Percentiles rank a stretch among this genome's conserved stretches.
These are phyloP conservation scores for Lepidium africanum DNA, from an alignment of 345 rosid species.

Conservation along the genomic window DNA sequence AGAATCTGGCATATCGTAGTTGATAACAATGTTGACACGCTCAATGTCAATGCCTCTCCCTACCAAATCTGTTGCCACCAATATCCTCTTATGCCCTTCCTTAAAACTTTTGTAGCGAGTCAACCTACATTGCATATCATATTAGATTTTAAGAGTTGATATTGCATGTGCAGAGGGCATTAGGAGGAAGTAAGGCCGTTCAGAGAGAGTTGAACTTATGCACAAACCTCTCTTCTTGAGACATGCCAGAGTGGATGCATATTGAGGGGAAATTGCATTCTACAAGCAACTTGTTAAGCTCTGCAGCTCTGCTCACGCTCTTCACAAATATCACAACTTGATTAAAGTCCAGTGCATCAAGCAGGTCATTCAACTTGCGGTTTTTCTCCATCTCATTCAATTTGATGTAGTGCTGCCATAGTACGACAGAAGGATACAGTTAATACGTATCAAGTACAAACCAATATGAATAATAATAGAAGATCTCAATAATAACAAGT, in stretches of 20 bases:
- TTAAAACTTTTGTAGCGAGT: slow-evolving; percentile 95
- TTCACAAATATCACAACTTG: slow-evolving; percentile 97
- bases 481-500: background rate
- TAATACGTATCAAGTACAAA: background rate
- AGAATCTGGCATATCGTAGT: slow-evolving; percentile 99
- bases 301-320: slow-evolving; percentile 93
- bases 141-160: background rate
- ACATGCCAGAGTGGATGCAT: slow-evolving; percentile 98
- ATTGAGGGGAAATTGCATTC: slow-evolving; percentile 98
- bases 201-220: background rate
- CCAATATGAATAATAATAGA: background rate
- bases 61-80: slow-evolving; percentile 93
- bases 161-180: background rate
- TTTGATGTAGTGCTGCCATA: slow-evolving; percentile 92
- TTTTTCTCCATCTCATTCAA: slow-evolving; percentile 91
- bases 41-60: slow-evolving; percentile 98
- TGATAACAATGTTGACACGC: slow-evolving; percentile 94
- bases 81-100: slow-evolving; percentile 97
- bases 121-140: slow-evolving; percentile 42
- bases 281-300: slow-evolving; percentile 84
- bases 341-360: slow-evolving; percentile 97
- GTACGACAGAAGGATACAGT: background rate
- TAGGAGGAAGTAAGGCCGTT: background rate
- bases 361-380: slow-evolving; percentile 92
- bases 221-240: slow-evolving; percentile 90